A percentile compares a stretch with the other conserved stretches of the same genome.
These are phyloP conservation scores for Collybia sp. DNA, from an alignment of 768 basidiomycete species.

Conservation along the genomic window DNA sequence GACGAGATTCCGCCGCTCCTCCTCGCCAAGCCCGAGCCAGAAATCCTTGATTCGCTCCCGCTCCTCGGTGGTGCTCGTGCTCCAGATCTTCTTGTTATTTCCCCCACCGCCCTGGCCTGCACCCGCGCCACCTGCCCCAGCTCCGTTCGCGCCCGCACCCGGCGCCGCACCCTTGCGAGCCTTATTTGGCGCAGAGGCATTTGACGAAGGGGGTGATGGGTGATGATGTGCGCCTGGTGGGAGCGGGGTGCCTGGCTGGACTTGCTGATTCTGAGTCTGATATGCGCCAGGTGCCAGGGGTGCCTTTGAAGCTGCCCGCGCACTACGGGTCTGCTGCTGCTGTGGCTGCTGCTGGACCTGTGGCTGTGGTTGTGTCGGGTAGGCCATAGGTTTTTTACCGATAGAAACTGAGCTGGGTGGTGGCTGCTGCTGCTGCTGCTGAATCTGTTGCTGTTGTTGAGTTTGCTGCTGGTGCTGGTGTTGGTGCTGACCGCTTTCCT, in stretches of 20 bases:
- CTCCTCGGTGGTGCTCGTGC: slow-evolving; percentile 87
- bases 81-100: slow-evolving; percentile 87
- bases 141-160: slow-evolving; percentile 23
- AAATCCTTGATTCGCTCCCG: slow-evolving; percentile 97
- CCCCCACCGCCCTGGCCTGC: slow-evolving; percentile 20
- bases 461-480: neutral
- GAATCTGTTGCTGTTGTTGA: neutral
- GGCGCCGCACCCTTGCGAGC: slow-evolving; percentile 29
- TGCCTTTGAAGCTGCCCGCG: slow-evolving; percentile 44
- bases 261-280: slow-evolving; percentile 30
- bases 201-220: slow-evolving; percentile 44
- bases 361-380: slow-evolving; percentile 34
- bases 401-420: slow-evolving; percentile 78
- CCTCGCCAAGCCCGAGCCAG: slow-evolving; percentile 91
- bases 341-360: slow-evolving; percentile 27
- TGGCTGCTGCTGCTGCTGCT: slow-evolving; percentile 24
- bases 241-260: slow-evolving; percentile 13
- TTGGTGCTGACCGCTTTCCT: slow-evolving; percentile 24
- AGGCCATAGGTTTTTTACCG: slow-evolving; percentile 91
- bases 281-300: slow-evolving; percentile 29
- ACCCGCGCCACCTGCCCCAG: slow-evolving; percentile 25
- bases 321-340: slow-evolving; percentile 36
- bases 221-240: slow-evolving; percentile 26
- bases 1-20: slow-evolving; percentile 87
- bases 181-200: slow-evolving; percentile 24